Conservation (phyloP, 2,329 filamentous ascomycete genomes). For the Ophiostoma piceae region DNA sequence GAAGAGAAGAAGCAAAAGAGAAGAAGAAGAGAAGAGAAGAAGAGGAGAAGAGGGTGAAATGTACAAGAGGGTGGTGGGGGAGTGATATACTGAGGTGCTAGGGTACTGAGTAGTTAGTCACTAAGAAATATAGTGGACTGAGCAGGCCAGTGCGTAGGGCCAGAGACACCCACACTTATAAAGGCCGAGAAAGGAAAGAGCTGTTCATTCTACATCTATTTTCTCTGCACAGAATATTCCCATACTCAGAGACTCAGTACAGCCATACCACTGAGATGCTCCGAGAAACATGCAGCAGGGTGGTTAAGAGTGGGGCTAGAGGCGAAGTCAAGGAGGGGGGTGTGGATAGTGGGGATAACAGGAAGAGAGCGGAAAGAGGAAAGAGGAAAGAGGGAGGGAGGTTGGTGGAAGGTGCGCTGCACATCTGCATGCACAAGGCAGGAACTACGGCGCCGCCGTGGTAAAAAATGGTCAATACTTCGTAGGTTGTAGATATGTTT, state of each 20-base stretch:
- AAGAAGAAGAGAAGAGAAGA: background rate
- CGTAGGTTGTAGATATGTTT: background rate
- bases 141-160: conserved; percentile 7
- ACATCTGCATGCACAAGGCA: conserved; percentile 2
- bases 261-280: background rate
- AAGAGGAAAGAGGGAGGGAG: background rate
- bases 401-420: conserved; percentile 8
- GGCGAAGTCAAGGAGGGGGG: conserved; percentile 23
- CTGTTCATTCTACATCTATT: background rate
- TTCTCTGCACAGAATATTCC: background rate
- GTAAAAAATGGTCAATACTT: background rate
- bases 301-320: conserved; percentile 11
- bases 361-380: background rate
- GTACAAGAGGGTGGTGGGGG: conserved; percentile 43
- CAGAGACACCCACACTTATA: conserved; percentile 3
- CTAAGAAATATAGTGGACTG: background rate
- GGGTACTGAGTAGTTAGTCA: background rate
- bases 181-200: conserved; percentile 4
- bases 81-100: conserved; percentile 40
- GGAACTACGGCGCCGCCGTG: conserved; percentile 5
- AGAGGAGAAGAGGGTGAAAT: conserved; percentile 40
- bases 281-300: conserved; percentile 2
- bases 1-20: conserved; percentile 35
- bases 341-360: conserved; percentile 3
- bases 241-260: no score